A percentile compares a stretch with the other conserved stretches of the same genome.
These are phyloP conservation scores for Penicillium polonicum DNA, from an alignment of 2,329 filamentous ascomycete species.

Conservation along the genomic window DNA sequence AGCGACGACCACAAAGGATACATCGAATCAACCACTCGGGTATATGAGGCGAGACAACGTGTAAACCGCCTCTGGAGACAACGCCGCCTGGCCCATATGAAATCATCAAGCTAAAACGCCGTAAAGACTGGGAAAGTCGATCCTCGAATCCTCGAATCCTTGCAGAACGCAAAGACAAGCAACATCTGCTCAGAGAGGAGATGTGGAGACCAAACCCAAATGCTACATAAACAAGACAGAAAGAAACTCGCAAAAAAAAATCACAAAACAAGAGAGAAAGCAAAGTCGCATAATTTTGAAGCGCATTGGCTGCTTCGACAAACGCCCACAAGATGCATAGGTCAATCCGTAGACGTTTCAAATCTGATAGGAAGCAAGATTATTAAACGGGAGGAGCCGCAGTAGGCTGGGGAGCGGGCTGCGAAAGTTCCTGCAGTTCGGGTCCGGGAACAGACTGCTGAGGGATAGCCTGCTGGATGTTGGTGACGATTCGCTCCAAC, in stretches of 20 bases:
- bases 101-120: conserved; percentile 35
- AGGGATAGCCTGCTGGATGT: conserved; percentile 39
- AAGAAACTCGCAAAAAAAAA: not conserved
- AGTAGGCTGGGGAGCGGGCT: conserved; percentile 15
- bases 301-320: conserved; percentile 20
- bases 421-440: conserved; percentile 17
- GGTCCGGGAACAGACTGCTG: conserved; percentile 22
- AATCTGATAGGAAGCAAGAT: conserved; percentile 1
- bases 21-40: conserved; percentile 30
- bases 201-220: conserved; percentile 15
- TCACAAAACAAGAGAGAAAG: not conserved
- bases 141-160: conserved; percentile 5
- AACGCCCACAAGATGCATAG: conserved; percentile 39
- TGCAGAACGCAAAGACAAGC: not conserved
- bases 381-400: conserved; percentile 20
- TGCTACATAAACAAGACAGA: conserved; percentile 13
- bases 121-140: conserved; percentile 14
- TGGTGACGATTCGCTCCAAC: conserved; percentile 40
- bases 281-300: conserved; percentile 14
- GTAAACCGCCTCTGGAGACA: conserved; percentile 27
- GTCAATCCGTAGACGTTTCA: conserved; percentile 12
- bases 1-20: conserved; percentile 6
- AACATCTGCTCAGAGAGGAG: conserved; percentile 5
- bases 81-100: conserved; percentile 33
- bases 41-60: conserved; percentile 36